Evolutionary conservation across 805 yeast species (phyloP).

Genomic region (Zygotorulaspora sp.): DNA sequence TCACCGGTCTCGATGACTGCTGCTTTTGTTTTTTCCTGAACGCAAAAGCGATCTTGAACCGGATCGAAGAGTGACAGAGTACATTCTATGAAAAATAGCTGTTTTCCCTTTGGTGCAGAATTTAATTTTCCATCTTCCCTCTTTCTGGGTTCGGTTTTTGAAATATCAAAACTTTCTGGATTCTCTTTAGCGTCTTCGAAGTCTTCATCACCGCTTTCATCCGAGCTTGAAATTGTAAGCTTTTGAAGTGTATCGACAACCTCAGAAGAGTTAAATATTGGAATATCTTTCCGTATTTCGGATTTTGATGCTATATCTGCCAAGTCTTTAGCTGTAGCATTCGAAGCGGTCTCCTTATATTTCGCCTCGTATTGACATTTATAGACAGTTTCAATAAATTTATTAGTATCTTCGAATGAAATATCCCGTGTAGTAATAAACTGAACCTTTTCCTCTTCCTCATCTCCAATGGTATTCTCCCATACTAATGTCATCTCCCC

Average conservation of each 20-base stretch:
- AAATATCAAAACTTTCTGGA: conserved; percentile 4
- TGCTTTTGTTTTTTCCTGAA: conserved; percentile 38
- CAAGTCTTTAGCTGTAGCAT: conserved; percentile 45
- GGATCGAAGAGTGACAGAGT: conserved; percentile 59
- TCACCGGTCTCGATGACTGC: conserved; percentile 43
- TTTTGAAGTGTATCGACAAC: conserved; percentile 26
- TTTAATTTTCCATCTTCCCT: conserved; percentile 13
- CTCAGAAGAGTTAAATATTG: conserved; percentile 22
- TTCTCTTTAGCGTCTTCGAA: conserved; percentile 24
- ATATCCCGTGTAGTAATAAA: conserved; percentile 64
- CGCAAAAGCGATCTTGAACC: conserved; percentile 42
- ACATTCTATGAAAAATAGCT: conserved; percentile 21
- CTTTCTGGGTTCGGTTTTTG: neutral
- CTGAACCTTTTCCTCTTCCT: conserved; percentile 74
- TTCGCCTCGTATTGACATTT: conserved; percentile 75
- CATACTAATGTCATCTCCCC: conserved; percentile 64
- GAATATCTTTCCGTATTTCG: conserved; percentile 31
- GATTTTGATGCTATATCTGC: conserved; percentile 46
- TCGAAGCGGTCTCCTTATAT: conserved; percentile 50
- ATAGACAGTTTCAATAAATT: conserved; percentile 57
- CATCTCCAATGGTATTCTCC: conserved; percentile 82
- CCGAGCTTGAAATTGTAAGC: conserved; percentile 27
- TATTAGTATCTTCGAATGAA: conserved; percentile 47
- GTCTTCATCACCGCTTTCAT: conserved; percentile 13
- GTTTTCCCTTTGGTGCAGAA: conserved; percentile 13